Conservation (phyloP, 306 rosid genomes). For the Cicer chorassanicum region DNA sequence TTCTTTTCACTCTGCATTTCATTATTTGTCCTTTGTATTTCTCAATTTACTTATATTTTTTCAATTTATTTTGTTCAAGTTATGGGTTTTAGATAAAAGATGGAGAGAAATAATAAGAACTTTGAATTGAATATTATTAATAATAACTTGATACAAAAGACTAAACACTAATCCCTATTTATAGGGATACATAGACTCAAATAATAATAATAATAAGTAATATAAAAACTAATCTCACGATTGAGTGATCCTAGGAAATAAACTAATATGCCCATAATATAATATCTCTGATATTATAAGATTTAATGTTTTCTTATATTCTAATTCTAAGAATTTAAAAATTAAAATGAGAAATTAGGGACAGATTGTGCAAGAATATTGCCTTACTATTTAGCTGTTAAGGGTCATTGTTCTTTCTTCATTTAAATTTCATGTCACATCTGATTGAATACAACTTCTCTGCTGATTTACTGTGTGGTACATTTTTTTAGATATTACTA, state of each 20-base stretch:
- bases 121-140: too few relatives aligned
- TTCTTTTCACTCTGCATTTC: neutral
- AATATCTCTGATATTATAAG: too few relatives aligned
- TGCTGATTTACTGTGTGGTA: neutral
- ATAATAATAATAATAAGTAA: too few relatives aligned
- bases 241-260: too few relatives aligned
- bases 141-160: too few relatives aligned
- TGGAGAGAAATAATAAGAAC: too few relatives aligned
- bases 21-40: neutral
- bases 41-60: neutral
- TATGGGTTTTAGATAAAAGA: too few relatives aligned
- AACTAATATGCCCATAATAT: too few relatives aligned
- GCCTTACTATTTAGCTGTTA: neutral
- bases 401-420: neutral
- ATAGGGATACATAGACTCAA: too few relatives aligned
- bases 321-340: neutral
- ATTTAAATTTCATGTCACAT: neutral
- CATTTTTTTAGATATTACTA: conserved; percentile 10
- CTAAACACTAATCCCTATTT: too few relatives aligned
- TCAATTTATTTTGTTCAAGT: neutral
- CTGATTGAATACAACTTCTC: conserved; percentile 6
- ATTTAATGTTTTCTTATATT: too few relatives aligned
- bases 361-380: neutral
- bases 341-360: neutral
- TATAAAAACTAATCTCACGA: too few relatives aligned